A percentile compares a stretch with the other conserved stretches of the same genome.
phyloP scores from a whole-genome alignment of 106 monocot species.

The Apostasia shenzhenica region DNA sequence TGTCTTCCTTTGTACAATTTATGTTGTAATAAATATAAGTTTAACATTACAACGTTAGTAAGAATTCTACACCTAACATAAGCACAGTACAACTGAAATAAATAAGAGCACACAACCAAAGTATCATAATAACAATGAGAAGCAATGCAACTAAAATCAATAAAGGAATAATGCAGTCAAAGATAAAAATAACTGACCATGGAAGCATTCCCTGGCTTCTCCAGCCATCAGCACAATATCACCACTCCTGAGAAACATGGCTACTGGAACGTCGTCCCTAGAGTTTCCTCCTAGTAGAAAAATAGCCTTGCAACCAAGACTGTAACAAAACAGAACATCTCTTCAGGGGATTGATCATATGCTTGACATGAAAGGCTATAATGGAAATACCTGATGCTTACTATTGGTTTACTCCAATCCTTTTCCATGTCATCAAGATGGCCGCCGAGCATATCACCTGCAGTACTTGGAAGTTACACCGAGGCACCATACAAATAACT shows the following conservation, averaged over 20 bases:
- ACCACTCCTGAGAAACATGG: slow-evolving; percentile 80
- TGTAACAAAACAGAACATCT: slow-evolving; percentile 20
- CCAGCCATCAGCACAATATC: slow-evolving; percentile 94
- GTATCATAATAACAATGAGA: no score
- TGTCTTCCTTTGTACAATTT: no score
- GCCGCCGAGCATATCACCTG: slow-evolving; percentile 99
- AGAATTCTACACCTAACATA: no score
- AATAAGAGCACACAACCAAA: no score
- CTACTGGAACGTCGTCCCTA: slow-evolving; percentile 67
- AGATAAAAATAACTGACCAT: slow-evolving; percentile 47
- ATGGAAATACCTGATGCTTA: slow-evolving; percentile 78
- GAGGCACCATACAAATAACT: not conserved
- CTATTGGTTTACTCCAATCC: slow-evolving; percentile 96
- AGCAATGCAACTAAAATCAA: no score
- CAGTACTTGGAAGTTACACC: not conserved
- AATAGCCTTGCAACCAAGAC: slow-evolving; percentile 87
- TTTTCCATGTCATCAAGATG: slow-evolving; percentile 97
- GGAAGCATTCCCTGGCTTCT: slow-evolving; percentile 85
- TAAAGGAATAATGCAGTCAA: not conserved
- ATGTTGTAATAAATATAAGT: no score
- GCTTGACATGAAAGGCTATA: not conserved
- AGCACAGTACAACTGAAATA: no score
- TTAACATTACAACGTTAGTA: no score
- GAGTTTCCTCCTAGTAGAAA: slow-evolving; percentile 88
- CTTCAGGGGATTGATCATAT: not conserved